Conservation (phyloP, 345 rosid genomes). For the Euphorbia peplus region DNA sequence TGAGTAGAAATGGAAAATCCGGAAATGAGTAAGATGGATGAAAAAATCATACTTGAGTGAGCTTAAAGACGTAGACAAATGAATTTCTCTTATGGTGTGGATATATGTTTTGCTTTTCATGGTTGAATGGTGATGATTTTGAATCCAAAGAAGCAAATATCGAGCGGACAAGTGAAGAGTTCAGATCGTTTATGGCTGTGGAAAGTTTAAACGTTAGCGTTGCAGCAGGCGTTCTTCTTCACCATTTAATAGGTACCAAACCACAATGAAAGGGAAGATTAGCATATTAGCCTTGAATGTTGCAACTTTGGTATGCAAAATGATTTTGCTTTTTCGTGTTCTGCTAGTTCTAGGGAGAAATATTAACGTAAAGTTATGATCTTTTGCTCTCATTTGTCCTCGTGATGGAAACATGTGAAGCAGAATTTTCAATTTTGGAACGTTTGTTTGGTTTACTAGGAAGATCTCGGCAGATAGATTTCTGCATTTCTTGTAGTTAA, state of each 20-base stretch:
- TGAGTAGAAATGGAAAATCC: not conserved
- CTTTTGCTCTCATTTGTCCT: not conserved
- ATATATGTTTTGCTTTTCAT: no score
- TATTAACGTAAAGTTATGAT: not conserved
- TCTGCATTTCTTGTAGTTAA: no score
- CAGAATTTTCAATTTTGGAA: no score
- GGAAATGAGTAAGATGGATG: not conserved
- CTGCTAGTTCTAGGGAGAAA: not conserved
- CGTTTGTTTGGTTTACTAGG: no score
- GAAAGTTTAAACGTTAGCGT: slow-evolving; percentile 99
- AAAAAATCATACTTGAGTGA: not conserved
- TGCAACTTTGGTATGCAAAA: not conserved
- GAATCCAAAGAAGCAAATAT: slow-evolving; percentile 28
- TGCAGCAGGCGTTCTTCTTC: slow-evolving; percentile 96
- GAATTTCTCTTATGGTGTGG: slow-evolving; percentile 16
- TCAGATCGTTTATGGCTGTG: slow-evolving; percentile 72
- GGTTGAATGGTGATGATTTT: slow-evolving; percentile 38
- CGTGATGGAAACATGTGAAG: not conserved
- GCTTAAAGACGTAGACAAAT: slow-evolving; percentile 18
- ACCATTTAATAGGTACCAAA: slow-evolving; percentile 61
- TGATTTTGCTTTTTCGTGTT: no score
- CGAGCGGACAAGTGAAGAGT: slow-evolving; percentile 34
- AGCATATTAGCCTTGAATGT: slow-evolving; percentile 14
- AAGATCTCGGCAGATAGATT: no score
- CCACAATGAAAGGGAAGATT: slow-evolving; percentile 13